These are phyloP conservation scores for Malus sieversii DNA, from an alignment of 306 rosid species.

Conservation along the genomic window DNA sequence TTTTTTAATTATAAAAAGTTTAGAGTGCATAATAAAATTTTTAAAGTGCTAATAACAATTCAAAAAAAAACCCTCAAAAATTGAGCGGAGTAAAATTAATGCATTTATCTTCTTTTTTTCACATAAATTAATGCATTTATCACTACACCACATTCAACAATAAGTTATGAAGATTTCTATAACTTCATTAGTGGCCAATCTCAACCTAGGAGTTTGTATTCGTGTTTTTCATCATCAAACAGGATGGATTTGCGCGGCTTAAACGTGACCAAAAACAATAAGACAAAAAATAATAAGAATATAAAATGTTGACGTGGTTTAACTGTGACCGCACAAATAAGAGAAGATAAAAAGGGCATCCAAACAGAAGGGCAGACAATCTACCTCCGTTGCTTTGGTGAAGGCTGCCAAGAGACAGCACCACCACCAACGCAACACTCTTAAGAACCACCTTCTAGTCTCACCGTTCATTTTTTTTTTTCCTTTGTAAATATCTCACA, in stretches of 20 bases:
- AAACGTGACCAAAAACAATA: too few species aligned
- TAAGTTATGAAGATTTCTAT: neutral
- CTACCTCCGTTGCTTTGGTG: too few species aligned
- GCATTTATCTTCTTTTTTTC: neutral
- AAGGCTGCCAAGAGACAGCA: too few species aligned
- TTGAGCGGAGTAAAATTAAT: neutral
- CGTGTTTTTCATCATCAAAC: neutral
- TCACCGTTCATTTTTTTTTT: neutral
- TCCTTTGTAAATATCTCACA: neutral
- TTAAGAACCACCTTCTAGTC: neutral
- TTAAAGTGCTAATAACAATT: too few species aligned
- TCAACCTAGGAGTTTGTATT: neutral
- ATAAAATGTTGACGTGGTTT: too few species aligned
- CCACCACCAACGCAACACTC: too few species aligned
- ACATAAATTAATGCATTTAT: neutral
- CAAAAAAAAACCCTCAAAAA: too few species aligned
- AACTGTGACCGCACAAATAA: too few species aligned
- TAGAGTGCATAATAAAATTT: rapidly evolving
- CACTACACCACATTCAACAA: neutral
- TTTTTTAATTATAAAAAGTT: too few species aligned
- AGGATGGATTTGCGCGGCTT: neutral
- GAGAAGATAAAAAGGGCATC: rapidly evolving
- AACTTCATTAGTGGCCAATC: neutral
- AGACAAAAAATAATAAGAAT: too few species aligned
- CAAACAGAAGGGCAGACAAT: too few species aligned